Conservation (phyloP, 202 grass and related monocot genomes). For the Miscanthus sacchariflorus region DNA sequence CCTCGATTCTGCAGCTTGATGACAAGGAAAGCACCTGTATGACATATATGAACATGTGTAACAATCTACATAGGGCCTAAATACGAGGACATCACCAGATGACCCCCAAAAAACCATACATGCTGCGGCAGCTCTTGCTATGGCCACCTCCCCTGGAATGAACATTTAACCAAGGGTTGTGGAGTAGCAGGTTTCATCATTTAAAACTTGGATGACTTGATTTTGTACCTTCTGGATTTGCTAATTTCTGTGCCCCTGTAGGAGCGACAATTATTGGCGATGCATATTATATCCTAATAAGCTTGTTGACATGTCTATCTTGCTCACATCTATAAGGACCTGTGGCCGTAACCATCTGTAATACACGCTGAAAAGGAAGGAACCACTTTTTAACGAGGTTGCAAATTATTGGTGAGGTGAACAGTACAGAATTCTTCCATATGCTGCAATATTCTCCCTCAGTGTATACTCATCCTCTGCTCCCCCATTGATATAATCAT, state of each 20-base stretch:
- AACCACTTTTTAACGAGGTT: background rate
- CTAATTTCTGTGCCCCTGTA: constrained; percentile 63
- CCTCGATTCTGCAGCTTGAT: constrained; percentile 80
- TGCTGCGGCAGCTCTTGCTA: constrained; percentile 84
- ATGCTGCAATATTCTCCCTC: constrained; percentile 82
- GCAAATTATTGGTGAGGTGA: background rate
- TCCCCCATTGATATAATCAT: constrained; percentile 80
- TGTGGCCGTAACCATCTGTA: constrained; percentile 76
- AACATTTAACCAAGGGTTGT: constrained; percentile 19
- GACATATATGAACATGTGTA: constrained; percentile 21
- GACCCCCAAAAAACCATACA: constrained; percentile 59
- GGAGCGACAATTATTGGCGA: constrained; percentile 86
- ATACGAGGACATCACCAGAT: background rate
- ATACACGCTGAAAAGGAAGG: background rate
- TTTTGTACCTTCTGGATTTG: constrained; percentile 76
- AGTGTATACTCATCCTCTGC: constrained; percentile 83
- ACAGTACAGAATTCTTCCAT: constrained; percentile 73
- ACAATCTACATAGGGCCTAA: background rate
- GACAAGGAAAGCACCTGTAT: constrained; percentile 73
- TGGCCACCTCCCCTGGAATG: constrained; percentile 80
- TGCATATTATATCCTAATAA: constrained; percentile 68
- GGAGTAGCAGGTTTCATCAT: background rate
- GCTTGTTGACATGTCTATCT: constrained; percentile 78
- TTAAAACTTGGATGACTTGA: constrained; percentile 23
- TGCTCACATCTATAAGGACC: constrained; percentile 90